Base-by-base conservation (phyloP, 768 basidiomycete species). In the Suillus weaverae region DNA sequence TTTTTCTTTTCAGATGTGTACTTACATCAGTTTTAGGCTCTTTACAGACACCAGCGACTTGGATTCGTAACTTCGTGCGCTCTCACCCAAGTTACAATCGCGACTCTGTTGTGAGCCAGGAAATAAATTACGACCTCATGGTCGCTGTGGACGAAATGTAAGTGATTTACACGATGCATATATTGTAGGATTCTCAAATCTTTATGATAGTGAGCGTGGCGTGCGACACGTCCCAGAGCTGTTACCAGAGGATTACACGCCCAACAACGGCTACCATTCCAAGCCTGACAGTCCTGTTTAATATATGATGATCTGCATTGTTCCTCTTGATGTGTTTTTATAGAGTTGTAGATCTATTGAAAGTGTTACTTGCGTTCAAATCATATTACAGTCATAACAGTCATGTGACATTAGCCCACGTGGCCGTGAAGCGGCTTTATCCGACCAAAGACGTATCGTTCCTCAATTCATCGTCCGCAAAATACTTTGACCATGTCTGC, bases 41-140 rank as follows among this genome's bases (percentile, higher is more conserved):
- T 7, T 80, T 98, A 32, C 75, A 86, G 73, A 98, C 97, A 0
- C 86, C 94, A 8, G 97, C 97, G 13, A 87, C 88, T 4, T 99
- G 95, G 95, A 95, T 97, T 63, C 86, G 97, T 41, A 84, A 91
- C 55, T 99, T 98, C 77, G 91, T 99, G 50, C 87, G 88, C 32
- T 84, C 88, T 2, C 97, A 99, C 75, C 93, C 96, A 9, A 84
- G 80, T n/a, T 99, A 99, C 80, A 89, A 91, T 75, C 84, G 86
- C 59, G 95, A 99, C 78, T 97, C 95, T n/a, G 90, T 91, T 60
- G 94, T 99, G 22, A 90, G 83, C 60, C 85, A 93, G 71, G 89
- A 91, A 77, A 94, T 99, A 72, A 97, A 95, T 72, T 97, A 96
- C 73, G 97, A 99, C 78, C 84, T 99, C 33, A 81, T 97, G 73